Base-by-base conservation (phyloP, 1,139 yeast species). In the Suhomyces taliae region DNA sequence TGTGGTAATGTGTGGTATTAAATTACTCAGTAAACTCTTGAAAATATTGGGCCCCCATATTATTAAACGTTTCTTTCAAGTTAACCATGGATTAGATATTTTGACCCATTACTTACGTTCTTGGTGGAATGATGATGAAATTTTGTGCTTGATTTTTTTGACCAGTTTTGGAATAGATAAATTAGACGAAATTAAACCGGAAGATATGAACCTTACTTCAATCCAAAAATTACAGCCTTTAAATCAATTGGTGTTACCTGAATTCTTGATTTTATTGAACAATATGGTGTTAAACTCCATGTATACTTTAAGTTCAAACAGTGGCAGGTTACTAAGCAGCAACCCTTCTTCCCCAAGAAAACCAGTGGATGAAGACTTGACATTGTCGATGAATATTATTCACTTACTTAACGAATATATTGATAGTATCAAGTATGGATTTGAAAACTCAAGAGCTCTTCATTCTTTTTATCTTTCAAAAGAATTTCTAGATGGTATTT, bases 61-160 rank as follows among this genome's bases (percentile, higher is more conserved):
- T 1, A 77, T 78, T 42, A 72, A 66, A 33, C 64, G 74, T 29
- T 85, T 87, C 56, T 70, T 80, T 37, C 73, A 72, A 15, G 72
- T 69, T 15, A 78, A 80, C 45, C 69, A 67, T 52, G 93, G 93
- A 0, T 62, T 82, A 15, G 75, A 74, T 27, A 70, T 85, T 2
- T 57, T 87, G 31, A 71, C 82, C 0, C 76, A 68, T 47, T 68
- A 69, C 36, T 58, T 82, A 34, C 64, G 68, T 43, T 60, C 65
- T 40, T 73, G 78, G 74, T 80, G 85, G 82, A 53, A 60, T 27
- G 71, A 73, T 49, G 75, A 72, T 41, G 64, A 59, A 19, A 58
- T 74, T 1, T 46, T 73, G 3, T 58, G 67, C 24, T 50, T 64
- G 7, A 55, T 79, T 4, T 72, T 73, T 50, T 52, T 69, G 27